These are phyloP conservation scores for Macrocybe gigantea DNA, from an alignment of 768 basidiomycete species.

Conservation along the genomic window DNA sequence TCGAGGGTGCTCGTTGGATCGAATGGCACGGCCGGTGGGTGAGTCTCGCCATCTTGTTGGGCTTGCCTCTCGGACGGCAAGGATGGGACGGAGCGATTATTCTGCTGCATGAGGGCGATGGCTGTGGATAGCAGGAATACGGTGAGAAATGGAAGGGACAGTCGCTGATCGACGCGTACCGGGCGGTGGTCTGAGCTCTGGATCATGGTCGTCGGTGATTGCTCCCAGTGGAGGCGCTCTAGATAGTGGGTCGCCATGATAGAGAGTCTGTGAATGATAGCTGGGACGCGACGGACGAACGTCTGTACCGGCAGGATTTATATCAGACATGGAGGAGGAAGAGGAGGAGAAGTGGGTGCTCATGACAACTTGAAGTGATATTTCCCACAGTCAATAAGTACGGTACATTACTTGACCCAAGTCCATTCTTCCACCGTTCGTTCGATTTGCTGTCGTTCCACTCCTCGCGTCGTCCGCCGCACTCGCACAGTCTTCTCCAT, in stretches of 20 bases:
- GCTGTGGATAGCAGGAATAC: conserved; percentile 4
- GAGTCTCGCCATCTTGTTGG: conserved; percentile 23
- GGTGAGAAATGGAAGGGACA: background rate
- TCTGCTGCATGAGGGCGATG: conserved; percentile 32
- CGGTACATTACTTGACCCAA: conserved; percentile 29
- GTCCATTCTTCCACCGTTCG: conserved; percentile 64
- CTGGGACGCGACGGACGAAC: conserved; percentile 16
- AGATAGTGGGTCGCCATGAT: conserved; percentile 8
- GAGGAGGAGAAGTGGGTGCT: background rate
- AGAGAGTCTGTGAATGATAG: conserved; percentile 8
- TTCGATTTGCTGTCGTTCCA: conserved; percentile 71
- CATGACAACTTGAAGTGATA: background rate
- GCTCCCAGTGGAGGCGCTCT: conserved; percentile 11
- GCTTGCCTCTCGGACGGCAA: conserved; percentile 32
- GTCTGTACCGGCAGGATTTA: conserved; percentile 20
- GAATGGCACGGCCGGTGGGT: conserved; percentile 23
- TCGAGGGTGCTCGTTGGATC: conserved; percentile 43
- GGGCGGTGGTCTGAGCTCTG: conserved; percentile 10
- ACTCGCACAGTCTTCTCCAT: conserved; percentile 52
- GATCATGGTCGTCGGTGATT: conserved; percentile 14
- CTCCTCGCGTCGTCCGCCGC: conserved; percentile 44
- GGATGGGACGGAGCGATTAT: conserved; percentile 43
- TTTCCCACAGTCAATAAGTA: conserved; percentile 12
- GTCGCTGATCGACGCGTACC: conserved; percentile 9
- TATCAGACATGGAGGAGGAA: conserved; percentile 20